Base-by-base conservation (phyloP, 2,329 filamentous ascomycete genomes). In the Phaeosphaeriaceae sp. region DNA sequence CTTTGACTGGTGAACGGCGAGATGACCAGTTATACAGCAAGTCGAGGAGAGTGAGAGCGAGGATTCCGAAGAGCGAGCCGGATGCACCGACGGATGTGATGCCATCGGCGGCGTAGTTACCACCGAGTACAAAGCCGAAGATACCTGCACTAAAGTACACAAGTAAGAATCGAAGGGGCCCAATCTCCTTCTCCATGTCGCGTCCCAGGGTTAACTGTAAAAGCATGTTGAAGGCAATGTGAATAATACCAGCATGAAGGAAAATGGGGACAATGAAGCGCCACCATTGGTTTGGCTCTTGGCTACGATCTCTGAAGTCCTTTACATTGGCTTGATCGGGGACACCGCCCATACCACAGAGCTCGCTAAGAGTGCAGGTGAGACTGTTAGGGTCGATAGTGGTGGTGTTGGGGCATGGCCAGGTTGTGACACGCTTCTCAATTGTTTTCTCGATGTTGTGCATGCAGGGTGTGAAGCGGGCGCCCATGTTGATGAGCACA, bases 251-350 rank as follows among this genome's bases (percentile, higher is more conserved):
- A 1, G 91, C 92, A 67, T 99, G 94, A 64, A 99, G 79, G 77
- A 99, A 99, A 54, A 99, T 97, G 32, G 94, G 93, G 1, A 88
- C 78, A 67, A 99, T 97, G 77, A 99, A 97, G 52, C 94, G 89
- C 76, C 84, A 99, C 94, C 94, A 99, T 73, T 99, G 94, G 69
- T 97, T 87, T 0, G 94, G 94, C 52, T 84, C 81, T 2, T 87
- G 78, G 1, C 85, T 76, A 8, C 72, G 70, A 51, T 87, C 80
- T 61, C 85, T 81, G 42, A 82, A 67, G 35, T 76, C 72, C 34
- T 78, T 77, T 20, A 70, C 70, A 15, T 71, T 61, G 2, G 78
- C 67, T 7, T 89, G 88, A 56, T 92, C 83, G 0, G 86, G 87
- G 5, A 92, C 86, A 51, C 88, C 88, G 48, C 81, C 81, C 65